Evolutionary conservation across 176 grass and related monocot species (phyloP).

Genomic region (Aegilops tauschii): DNA sequence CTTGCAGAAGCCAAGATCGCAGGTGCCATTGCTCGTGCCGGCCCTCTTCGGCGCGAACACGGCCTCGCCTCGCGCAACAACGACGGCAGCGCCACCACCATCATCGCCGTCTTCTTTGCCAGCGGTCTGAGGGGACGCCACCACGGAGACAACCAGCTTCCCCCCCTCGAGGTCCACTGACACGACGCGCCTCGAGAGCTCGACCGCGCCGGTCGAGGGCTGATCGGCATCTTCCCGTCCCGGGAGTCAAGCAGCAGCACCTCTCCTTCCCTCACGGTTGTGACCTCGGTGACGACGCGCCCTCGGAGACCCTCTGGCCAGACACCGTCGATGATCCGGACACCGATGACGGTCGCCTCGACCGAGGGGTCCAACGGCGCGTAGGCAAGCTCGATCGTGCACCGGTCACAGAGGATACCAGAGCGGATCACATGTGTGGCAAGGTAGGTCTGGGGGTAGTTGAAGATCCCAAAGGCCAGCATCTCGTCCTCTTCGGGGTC

Average conservation of each 20-base stretch:
- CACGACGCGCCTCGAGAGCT: too few species aligned
- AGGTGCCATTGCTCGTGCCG: background rate
- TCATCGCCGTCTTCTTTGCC: background rate
- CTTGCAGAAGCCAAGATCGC: background rate
- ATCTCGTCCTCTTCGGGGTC: too few species aligned
- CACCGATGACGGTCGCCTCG: background rate
- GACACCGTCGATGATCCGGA: background rate
- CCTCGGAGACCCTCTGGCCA: background rate
- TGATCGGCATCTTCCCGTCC: background rate
- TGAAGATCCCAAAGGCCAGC: too few species aligned
- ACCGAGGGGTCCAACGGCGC: background rate
- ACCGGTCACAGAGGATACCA: background rate
- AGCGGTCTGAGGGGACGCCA: background rate
- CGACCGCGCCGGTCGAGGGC: background rate
- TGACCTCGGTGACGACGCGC: background rate
- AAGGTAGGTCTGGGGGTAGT: too few species aligned
- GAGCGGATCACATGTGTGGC: too few species aligned
- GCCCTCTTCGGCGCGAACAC: background rate
- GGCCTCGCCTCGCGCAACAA: background rate
- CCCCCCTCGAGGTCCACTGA: background rate
- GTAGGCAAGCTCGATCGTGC: background rate
- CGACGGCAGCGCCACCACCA: background rate
- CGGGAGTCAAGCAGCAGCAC: background rate
- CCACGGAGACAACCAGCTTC: background rate
- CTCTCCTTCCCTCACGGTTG: background rate